A percentile compares a stretch with the other conserved stretches of the same genome.
These are phyloP conservation scores for Talaromyces sp. DNA, from an alignment of 2,329 filamentous ascomycete genomes.

Conservation along the genomic window DNA sequence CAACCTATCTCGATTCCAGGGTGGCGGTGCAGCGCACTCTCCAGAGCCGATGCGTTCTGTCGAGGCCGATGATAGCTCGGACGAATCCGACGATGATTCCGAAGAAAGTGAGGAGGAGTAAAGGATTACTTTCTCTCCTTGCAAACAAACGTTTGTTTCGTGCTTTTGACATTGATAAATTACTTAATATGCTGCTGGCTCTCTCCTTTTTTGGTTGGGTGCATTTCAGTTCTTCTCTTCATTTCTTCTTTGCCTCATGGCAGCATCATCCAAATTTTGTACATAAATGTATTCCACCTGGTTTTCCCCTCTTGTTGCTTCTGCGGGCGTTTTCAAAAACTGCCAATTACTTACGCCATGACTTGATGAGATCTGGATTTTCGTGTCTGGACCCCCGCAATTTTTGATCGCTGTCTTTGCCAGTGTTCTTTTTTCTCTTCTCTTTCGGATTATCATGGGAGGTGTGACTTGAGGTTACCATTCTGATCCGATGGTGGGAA, in stretches of 20 bases:
- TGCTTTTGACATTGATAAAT: not conserved
- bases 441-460: not conserved
- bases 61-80: constrained; percentile 41
- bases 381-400: not conserved
- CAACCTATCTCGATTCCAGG: constrained; percentile 42
- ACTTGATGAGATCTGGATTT: constrained; percentile 14
- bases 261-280: not conserved
- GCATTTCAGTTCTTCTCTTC: not conserved
- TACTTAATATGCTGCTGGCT: not conserved
- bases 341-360: constrained; percentile 7
- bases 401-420: constrained; percentile 6
- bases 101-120: constrained; percentile 49
- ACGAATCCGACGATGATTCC: constrained; percentile 44
- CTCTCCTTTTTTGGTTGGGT: not conserved
- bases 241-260: not conserved
- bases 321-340: constrained; percentile 8
- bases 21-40: constrained; percentile 34
- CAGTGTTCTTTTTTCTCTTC: constrained; percentile 3
- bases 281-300: constrained; percentile 12
- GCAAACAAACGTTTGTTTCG: not conserved
- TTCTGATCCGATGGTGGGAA: not conserved
- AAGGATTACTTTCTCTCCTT: constrained; percentile 8
- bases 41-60: constrained; percentile 40
- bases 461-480: not conserved
- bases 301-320: constrained; percentile 2